Percentiles rank a stretch among this genome's conserved stretches.
These are phyloP conservation scores for Xylaria sp. DNA, from an alignment of 2,329 filamentous ascomycete genomes.

Conservation along the genomic window DNA sequence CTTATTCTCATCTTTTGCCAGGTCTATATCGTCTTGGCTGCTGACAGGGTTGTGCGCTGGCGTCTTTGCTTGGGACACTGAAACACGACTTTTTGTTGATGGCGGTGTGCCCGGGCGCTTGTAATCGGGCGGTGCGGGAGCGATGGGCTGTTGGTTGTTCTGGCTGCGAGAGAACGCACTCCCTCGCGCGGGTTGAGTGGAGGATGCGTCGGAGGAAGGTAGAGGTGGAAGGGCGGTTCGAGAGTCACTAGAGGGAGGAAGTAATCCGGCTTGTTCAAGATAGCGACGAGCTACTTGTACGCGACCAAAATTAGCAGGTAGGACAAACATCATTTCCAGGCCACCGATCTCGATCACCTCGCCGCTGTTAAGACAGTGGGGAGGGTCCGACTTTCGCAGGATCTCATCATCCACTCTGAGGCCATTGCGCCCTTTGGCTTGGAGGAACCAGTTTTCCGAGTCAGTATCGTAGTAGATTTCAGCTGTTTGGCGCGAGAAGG, in stretches of 20 bases:
- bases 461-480: slow-evolving; percentile 74
- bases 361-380: slow-evolving; percentile 76
- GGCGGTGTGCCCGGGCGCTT: slow-evolving; percentile 66
- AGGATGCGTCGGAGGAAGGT: slow-evolving; percentile 37
- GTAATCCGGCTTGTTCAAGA: slow-evolving; percentile 67
- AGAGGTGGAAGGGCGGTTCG: slow-evolving; percentile 39
- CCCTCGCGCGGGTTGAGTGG: slow-evolving; percentile 31
- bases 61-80: slow-evolving; percentile 45
- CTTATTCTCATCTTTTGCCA: slow-evolving; percentile 81
- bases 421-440: slow-evolving; percentile 90
- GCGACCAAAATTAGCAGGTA: slow-evolving; percentile 74
- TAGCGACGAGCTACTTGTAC: slow-evolving; percentile 73
- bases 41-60: slow-evolving; percentile 47
- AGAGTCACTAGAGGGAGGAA: slow-evolving; percentile 35
- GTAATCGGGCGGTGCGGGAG: slow-evolving; percentile 65
- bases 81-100: slow-evolving; percentile 48
- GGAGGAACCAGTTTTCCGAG: slow-evolving; percentile 77
- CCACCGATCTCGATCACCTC: slow-evolving; percentile 90
- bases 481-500: slow-evolving; percentile 78
- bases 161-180: slow-evolving; percentile 36
- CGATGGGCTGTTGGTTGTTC: slow-evolving; percentile 54
- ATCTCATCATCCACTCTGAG: slow-evolving; percentile 79
- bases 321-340: slow-evolving; percentile 98
- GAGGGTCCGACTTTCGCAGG: slow-evolving; percentile 68
- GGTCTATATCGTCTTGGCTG: slow-evolving; percentile 67